Percentiles rank a stretch among this genome's conserved stretches.
Evolutionary conservation across 2,329 filamentous ascomycete genomes (phyloP).

Genomic region (Orbilia oligospora): DNA sequence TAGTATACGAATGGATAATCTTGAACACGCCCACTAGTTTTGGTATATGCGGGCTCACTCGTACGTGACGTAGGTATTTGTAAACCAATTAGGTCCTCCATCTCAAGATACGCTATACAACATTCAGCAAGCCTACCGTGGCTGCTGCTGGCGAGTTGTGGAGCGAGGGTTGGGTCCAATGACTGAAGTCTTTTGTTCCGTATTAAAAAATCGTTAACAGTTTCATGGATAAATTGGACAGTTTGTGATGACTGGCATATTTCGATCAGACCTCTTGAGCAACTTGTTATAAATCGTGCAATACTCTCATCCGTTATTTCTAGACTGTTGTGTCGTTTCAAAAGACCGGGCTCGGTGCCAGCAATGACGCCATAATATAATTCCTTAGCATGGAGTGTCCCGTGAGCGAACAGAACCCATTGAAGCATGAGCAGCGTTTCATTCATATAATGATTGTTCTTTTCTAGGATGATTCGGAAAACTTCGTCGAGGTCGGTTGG

Average conservation of each 20-base stretch:
- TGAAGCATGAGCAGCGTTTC: constrained; percentile 48
- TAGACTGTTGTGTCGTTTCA: background rate
- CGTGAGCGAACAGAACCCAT: constrained; percentile 46
- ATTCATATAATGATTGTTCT: constrained; percentile 3
- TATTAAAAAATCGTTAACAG: constrained; percentile 60
- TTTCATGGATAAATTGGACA: constrained; percentile 61
- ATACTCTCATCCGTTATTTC: constrained; percentile 19
- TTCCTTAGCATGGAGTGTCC: constrained; percentile 20
- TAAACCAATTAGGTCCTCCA: background rate
- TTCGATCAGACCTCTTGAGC: constrained; percentile 55
- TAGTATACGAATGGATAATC: no score
- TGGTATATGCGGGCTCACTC: no score
- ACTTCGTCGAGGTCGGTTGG: constrained; percentile 52
- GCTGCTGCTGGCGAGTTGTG: no score
- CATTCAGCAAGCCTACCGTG: no score
- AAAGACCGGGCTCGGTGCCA: background rate
- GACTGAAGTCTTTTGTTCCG: constrained; percentile 45
- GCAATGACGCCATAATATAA: constrained; percentile 29
- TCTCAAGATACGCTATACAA: constrained; percentile 45
- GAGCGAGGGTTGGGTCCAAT: constrained; percentile 43
- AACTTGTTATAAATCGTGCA: constrained; percentile 36
- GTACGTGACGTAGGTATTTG: no score
- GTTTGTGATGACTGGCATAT: background rate
- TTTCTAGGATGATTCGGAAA: constrained; percentile 32
- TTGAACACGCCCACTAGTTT: no score